Conservation (phyloP, 306 rosid genomes). For the Notholithocarpus densiflorus region DNA sequence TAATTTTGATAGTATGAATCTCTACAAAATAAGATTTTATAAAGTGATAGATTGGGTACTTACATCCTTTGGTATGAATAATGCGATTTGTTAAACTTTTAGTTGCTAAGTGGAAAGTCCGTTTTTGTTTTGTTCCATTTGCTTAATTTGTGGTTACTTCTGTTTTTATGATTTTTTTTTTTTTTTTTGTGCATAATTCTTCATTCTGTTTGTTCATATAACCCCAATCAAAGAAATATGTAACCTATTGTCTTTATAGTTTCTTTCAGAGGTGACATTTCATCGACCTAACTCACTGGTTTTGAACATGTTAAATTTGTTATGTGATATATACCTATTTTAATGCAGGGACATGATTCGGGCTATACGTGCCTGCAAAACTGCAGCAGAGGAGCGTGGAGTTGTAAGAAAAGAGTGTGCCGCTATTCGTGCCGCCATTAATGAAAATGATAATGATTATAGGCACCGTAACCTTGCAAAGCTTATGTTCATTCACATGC, state of each 20-base stretch:
- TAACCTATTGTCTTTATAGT: conserved; percentile 6
- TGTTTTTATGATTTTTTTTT: neutral
- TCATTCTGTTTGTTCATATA: conserved; percentile 8
- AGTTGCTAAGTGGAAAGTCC: neutral
- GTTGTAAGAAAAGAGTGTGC: conserved; percentile 99
- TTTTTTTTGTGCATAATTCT: neutral
- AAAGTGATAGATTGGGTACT: neutral
- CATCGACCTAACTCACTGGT: neutral
- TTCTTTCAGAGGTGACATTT: conserved; percentile 7
- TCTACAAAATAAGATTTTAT: neutral
- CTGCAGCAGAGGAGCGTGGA: conserved; percentile 98
- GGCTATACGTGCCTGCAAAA: conserved; percentile 94
- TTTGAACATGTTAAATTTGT: neutral
- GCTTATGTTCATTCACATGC: conserved; percentile 99
- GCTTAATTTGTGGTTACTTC: neutral
- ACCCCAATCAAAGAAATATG: conserved; percentile 8
- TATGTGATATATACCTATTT: conserved; percentile 16
- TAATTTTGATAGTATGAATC: too few relatives aligned
- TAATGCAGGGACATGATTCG: conserved; percentile 95
- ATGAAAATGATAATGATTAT: conserved; percentile 85
- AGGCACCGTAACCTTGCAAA: conserved; percentile 94
- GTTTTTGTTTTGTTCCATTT: neutral
- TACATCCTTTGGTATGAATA: conserved; percentile 4
- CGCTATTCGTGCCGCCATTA: conserved; percentile 87
- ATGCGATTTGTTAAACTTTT: neutral